A percentile compares a stretch with the other conserved stretches of the same genome.
phyloP scores from a whole-genome alignment of 2,329 filamentous ascomycete species.

The Capronia coronata region DNA sequence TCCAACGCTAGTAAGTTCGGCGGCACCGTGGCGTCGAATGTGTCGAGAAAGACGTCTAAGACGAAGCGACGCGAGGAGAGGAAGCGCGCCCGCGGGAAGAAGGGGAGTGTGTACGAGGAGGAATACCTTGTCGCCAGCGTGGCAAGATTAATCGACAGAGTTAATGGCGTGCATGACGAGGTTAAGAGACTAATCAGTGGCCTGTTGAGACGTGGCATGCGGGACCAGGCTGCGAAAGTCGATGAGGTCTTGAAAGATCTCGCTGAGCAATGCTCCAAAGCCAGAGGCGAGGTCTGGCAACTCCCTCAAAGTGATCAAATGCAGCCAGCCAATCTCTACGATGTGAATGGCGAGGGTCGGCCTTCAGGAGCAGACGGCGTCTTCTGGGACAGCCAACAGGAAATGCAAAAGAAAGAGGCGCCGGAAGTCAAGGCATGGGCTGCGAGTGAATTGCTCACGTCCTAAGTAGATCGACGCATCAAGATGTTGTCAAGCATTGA shows the following conservation, averaged over 20 bases:
- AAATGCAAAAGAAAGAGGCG: slow-evolving; percentile 37
- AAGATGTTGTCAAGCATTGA: too few species aligned
- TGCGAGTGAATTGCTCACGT: slow-evolving; percentile 20
- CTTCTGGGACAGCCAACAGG: slow-evolving; percentile 38
- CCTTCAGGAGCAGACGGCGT: slow-evolving; percentile 33
- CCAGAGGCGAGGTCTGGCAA: slow-evolving; percentile 65
- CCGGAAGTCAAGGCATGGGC: slow-evolving; percentile 48
- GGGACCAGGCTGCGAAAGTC: slow-evolving; percentile 74
- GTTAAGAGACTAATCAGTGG: slow-evolving; percentile 68
- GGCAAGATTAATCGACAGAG: slow-evolving; percentile 70
- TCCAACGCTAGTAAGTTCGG: slow-evolving; percentile 42
- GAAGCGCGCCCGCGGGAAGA: slow-evolving; percentile 88
- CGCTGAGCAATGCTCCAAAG: slow-evolving; percentile 59
- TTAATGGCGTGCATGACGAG: slow-evolving; percentile 67
- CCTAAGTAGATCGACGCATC: too few species aligned
- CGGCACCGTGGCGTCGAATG: slow-evolving; percentile 58
- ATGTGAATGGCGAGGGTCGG: slow-evolving; percentile 27
- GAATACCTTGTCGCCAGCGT: slow-evolving; percentile 92
- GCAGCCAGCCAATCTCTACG: slow-evolving; percentile 11
- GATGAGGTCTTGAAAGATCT: slow-evolving; percentile 70
- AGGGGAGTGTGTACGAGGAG: slow-evolving; percentile 95
- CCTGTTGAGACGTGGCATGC: slow-evolving; percentile 73
- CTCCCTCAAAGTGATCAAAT: slow-evolving; percentile 28
- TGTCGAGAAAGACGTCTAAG: slow-evolving; percentile 74
- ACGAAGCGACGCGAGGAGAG: slow-evolving; percentile 86